Conservation (phyloP, 345 rosid species). For the Corchorus olitorius region DNA sequence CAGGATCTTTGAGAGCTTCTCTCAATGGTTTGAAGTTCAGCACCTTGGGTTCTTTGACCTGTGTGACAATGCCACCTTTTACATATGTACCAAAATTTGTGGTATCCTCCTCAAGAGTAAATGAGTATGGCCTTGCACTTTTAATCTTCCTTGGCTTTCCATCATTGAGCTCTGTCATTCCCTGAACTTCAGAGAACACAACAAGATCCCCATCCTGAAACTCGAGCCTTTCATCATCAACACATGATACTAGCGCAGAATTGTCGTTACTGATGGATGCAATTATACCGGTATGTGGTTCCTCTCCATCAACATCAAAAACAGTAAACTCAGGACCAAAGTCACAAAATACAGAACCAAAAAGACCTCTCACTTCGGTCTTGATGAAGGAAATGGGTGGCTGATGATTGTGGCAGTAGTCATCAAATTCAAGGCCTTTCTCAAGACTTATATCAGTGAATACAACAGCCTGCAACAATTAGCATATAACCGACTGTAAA, state of each 20-base stretch:
- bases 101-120: conserved; percentile 87
- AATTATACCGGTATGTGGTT: conserved; percentile 88
- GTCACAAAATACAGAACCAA: conserved; percentile 93
- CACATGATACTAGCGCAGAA: conserved; percentile 79
- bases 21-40: conserved; percentile 79
- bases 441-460: conserved; percentile 75
- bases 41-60: conserved; percentile 81
- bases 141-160: conserved; percentile 91
- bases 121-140: conserved; percentile 81
- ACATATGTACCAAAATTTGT: conserved; percentile 60
- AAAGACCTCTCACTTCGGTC: conserved; percentile 92
- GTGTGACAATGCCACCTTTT: conserved; percentile 95
- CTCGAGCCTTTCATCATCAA: conserved; percentile 93
- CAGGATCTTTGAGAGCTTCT: conserved; percentile 87
- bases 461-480: conserved; percentile 67
- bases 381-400: conserved; percentile 87
- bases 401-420: conserved; percentile 75
- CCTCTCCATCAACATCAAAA: conserved; percentile 90
- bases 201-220: conserved; percentile 94
- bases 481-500: not conserved
- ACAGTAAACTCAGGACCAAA: conserved; percentile 90
- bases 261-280: conserved; percentile 88
- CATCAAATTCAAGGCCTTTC: conserved; percentile 71
- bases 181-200: conserved; percentile 89
- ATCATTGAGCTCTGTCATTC: conserved; percentile 90